phyloP scores from a whole-genome alignment of 2,329 filamentous ascomycete species.

The Cordyceps farinosa region DNA sequence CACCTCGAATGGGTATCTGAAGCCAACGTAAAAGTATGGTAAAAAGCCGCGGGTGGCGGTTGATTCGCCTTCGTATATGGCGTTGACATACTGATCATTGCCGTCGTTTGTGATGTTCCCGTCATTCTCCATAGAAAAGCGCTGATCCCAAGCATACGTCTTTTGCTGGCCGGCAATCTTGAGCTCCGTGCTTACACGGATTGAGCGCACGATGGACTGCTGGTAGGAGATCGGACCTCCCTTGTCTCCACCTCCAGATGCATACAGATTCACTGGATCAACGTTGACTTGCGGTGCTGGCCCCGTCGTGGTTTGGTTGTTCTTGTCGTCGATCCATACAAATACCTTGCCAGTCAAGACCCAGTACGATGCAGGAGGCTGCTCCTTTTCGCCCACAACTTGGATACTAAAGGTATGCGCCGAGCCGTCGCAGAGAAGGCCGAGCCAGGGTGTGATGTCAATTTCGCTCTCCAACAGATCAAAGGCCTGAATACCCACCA shows the following conservation, averaged over 20 bases:
- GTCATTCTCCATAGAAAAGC: conserved; percentile 48
- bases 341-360: conserved; percentile 77
- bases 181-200: conserved; percentile 54
- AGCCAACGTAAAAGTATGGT: conserved; percentile 7
- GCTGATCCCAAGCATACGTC: conserved; percentile 54
- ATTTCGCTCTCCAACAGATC: conserved; percentile 78
- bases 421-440: conserved; percentile 61
- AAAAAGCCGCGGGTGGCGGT: neutral
- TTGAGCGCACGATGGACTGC: conserved; percentile 52
- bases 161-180: conserved; percentile 25
- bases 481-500: conserved; percentile 75
- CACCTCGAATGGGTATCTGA: conserved; percentile 21
- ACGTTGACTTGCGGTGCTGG: conserved; percentile 30
- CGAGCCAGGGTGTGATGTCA: conserved; percentile 74
- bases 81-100: conserved; percentile 36
- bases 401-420: conserved; percentile 65
- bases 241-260: conserved; percentile 30
- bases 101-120: conserved; percentile 44
- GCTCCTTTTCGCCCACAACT: conserved; percentile 61
- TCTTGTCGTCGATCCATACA: conserved; percentile 60
- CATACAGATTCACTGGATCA: conserved; percentile 36
- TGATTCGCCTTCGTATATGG: conserved; percentile 21
- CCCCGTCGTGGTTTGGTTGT: conserved; percentile 49
- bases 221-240: conserved; percentile 48
- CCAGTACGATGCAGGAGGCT: conserved; percentile 60